Evolutionary conservation across 306 rosid species (phyloP).

Genomic region (Ormosia semicastrata): DNA sequence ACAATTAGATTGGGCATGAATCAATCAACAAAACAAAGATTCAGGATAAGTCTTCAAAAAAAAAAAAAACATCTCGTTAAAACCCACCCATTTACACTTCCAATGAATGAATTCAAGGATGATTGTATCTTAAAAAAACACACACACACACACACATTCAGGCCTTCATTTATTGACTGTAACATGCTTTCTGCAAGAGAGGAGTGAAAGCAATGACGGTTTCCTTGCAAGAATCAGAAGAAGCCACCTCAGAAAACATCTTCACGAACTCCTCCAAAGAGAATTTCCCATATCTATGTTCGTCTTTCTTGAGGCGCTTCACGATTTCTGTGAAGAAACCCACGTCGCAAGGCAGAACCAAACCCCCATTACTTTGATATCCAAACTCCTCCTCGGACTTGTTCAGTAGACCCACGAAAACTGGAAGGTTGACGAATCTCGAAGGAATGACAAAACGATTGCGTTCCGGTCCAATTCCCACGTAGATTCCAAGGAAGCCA

Average conservation of each 20-base stretch:
- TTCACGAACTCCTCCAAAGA: slow-evolving; percentile 24
- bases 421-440: slow-evolving; percentile 50
- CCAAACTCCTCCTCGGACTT: slow-evolving; percentile 56
- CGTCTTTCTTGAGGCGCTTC: slow-evolving; percentile 15
- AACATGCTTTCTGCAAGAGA: slow-evolving; percentile 24
- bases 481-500: slow-evolving; percentile 45
- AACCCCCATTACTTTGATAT: slow-evolving; percentile 26
- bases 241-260: neutral
- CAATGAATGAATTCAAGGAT: too few relatives aligned
- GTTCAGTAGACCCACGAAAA: slow-evolving; percentile 34
- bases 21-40: too few relatives aligned
- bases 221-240: slow-evolving; percentile 36
- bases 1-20: too few relatives aligned
- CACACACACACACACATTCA: too few relatives aligned
- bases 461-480: slow-evolving; percentile 33
- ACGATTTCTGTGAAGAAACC: slow-evolving; percentile 23
- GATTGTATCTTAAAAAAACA: too few relatives aligned
- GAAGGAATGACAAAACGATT: slow-evolving; percentile 49
- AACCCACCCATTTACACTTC: too few relatives aligned
- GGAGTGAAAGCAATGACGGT: slow-evolving; percentile 28
- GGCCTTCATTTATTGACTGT: neutral
- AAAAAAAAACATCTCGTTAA: too few relatives aligned
- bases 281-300: slow-evolving; percentile 17
- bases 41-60: too few relatives aligned
- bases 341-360: slow-evolving; percentile 37